Base-by-base conservation (phyloP, 2,329 filamentous ascomycete species). In the Beauveria pseudobassiana region DNA sequence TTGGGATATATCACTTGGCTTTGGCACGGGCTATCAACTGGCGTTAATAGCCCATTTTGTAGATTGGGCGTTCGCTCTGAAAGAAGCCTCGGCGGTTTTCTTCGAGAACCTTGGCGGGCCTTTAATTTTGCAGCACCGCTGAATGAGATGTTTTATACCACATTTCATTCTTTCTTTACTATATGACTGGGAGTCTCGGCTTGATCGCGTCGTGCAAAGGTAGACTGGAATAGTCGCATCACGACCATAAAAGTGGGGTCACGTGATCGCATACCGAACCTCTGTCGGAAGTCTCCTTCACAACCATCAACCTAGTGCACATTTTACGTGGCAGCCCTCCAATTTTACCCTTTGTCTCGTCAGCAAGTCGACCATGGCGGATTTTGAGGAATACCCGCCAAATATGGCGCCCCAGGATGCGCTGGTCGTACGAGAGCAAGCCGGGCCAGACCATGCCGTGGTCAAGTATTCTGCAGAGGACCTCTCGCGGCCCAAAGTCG, bases 401-500 rank as follows among this genome's bases (percentile, higher is more conserved):
- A 86, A 87, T 64, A 86, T 87, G 81, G 79, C 80, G 68, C 83
- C 86, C 18, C 80, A 85, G 69, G 85, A 87, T 69, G 83, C 85
- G 50, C 80, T 88, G 50, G 78, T 87, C 59, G 77, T 85, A 50
- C 80, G 85, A 61, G 70, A 75, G 64, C 78, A 85, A 68, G 77
- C 81, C 43, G 76, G 76, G 59, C 78, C 81, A 40, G 80, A 86
- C 63, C 86, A 88, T 68, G 83, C 82, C 22, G 82, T 87, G 26
- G 82, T 84, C 8, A 78, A 80, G 34, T 88, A 88, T 71, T 87
- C 87, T n/a, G 89, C 87, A 67, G 86, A 90, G 67, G 87, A 90
- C 68, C 78, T 93, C 46, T 82, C 85, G 52, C 82, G 86, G 63
- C 84, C 88, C 1, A 76, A 78, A 9, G 75, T 87, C 63, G 90